A percentile compares a stretch with the other conserved stretches of the same genome.
Evolutionary conservation across 139 green algal genomes (phyloP).

Genomic region (Pleodorina starrii): DNA sequence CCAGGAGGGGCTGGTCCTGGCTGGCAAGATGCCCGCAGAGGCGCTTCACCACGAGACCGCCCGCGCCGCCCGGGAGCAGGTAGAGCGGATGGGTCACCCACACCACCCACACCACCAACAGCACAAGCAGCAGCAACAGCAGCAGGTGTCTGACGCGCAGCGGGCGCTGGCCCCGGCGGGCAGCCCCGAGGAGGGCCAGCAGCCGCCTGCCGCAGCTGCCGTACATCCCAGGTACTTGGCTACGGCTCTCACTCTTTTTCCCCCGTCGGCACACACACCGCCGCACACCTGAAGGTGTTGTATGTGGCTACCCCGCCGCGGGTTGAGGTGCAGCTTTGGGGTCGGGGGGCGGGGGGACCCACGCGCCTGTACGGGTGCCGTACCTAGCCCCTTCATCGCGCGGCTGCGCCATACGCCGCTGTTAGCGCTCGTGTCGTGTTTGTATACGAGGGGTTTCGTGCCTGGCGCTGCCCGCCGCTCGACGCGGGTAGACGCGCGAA

Average conservation of each 20-base stretch:
- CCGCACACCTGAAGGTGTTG: too few relatives aligned
- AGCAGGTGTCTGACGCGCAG: neutral
- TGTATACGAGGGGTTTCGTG: too few relatives aligned
- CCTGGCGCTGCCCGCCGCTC: too few relatives aligned
- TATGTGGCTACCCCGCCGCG: too few relatives aligned
- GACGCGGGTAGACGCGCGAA: too few relatives aligned
- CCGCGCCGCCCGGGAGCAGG: neutral
- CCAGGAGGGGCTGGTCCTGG: slow-evolving; percentile 37
- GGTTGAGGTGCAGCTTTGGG: too few relatives aligned
- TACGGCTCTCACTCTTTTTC: too few relatives aligned
- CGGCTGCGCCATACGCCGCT: too few relatives aligned
- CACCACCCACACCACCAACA: neutral
- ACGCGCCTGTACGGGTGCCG: too few relatives aligned
- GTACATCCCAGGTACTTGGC: neutral
- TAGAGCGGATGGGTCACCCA: slow-evolving; percentile 2
- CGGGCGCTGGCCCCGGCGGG: neutral
- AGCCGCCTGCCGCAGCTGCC: neutral
- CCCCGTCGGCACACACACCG: neutral
- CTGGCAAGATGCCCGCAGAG: neutral
- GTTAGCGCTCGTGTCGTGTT: too few relatives aligned
- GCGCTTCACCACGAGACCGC: slow-evolving; percentile 25
- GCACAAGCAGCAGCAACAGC: neutral
- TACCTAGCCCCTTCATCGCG: too few relatives aligned
- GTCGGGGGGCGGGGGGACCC: too few relatives aligned
- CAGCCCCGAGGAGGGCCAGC: neutral